These are phyloP conservation scores for Tulasnella sp. DNA, from an alignment of 768 basidiomycete genomes.

Conservation along the genomic window DNA sequence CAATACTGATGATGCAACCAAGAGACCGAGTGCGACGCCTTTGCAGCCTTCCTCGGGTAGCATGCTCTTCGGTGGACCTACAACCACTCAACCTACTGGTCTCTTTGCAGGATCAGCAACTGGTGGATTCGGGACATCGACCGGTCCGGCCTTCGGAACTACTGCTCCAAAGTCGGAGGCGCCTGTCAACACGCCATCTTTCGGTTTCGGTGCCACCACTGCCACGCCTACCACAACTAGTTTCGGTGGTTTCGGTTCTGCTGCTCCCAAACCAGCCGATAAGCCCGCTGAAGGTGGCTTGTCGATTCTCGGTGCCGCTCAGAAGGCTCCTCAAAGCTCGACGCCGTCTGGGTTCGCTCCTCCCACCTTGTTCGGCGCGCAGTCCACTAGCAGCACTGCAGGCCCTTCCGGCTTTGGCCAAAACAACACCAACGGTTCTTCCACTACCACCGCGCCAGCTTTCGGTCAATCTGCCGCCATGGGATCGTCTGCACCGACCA, in stretches of 20 bases:
- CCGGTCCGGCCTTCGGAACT: not conserved
- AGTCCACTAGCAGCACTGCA: not conserved
- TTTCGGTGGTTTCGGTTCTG: conserved; percentile 8
- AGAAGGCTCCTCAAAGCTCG: not conserved
- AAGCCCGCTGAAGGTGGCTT: conserved; percentile 14
- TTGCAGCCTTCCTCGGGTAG: not conserved
- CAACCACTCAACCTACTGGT: not conserved
- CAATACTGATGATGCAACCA: conserved; percentile 20
- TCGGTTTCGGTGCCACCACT: conserved; percentile 7
- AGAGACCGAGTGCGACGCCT: conserved; percentile 4
- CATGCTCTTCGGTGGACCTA: not conserved
- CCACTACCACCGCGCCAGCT: not conserved
- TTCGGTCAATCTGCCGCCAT: not conserved
- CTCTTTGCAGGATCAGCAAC: not conserved
- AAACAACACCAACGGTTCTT: not conserved
- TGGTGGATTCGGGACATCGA: not conserved
- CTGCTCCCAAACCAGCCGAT: conserved; percentile 18
- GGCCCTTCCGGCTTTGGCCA: not conserved
- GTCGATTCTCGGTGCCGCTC: not conserved
- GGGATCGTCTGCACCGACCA: not conserved
- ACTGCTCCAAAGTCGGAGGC: conserved; percentile 15
- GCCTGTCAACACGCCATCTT: conserved; percentile 4
- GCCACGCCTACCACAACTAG: conserved; percentile 24
- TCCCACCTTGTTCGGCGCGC: not conserved
- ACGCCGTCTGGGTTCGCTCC: not conserved